These are phyloP conservation scores for Schizonepeta tenuifolia DNA, from an alignment of 257 asterid species.

Conservation along the genomic window DNA sequence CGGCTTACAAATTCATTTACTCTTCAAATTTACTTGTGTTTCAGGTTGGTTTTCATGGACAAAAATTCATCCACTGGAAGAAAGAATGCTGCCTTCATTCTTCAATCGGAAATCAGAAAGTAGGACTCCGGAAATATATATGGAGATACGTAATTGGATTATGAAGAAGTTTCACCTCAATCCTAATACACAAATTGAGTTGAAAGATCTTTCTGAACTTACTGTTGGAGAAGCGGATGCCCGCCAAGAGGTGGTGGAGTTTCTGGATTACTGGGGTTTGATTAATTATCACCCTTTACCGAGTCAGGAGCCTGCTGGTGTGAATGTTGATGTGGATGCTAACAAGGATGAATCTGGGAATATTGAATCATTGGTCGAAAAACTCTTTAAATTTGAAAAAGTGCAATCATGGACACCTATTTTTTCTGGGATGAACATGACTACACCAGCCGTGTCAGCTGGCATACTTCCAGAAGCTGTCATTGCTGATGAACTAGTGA, in stretches of 20 bases:
- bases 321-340: conserved; percentile 46
- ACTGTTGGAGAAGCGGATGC: conserved; percentile 75
- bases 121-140: conserved; percentile 74
- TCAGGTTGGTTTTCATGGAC: conserved; percentile 99
- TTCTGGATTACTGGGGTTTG: conserved; percentile 97
- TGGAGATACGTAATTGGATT: conserved; percentile 88
- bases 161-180: conserved; percentile 76
- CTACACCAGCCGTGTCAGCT: conserved; percentile 61
- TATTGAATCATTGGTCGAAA: conserved; percentile 58
- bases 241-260: conserved; percentile 94
- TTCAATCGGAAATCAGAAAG: conserved; percentile 77
- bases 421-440: conserved; percentile 50
- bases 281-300: conserved; percentile 94
- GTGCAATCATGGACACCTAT: conserved; percentile 61
- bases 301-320: conserved; percentile 48
- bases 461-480: conserved; percentile 80
- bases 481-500: conserved; percentile 72
- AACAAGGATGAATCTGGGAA: conserved; percentile 48
- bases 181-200: conserved; percentile 63
- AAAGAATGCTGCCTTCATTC: conserved; percentile 78
- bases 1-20: conserved; percentile 13
- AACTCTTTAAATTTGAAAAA: conserved; percentile 75
- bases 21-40: conserved; percentile 26
- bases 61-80: conserved; percentile 80
- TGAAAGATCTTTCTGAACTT: conserved; percentile 77